These are phyloP conservation scores for Spergularia bocconei DNA, from an alignment of 148 eudicot genomes.

Conservation along the genomic window DNA sequence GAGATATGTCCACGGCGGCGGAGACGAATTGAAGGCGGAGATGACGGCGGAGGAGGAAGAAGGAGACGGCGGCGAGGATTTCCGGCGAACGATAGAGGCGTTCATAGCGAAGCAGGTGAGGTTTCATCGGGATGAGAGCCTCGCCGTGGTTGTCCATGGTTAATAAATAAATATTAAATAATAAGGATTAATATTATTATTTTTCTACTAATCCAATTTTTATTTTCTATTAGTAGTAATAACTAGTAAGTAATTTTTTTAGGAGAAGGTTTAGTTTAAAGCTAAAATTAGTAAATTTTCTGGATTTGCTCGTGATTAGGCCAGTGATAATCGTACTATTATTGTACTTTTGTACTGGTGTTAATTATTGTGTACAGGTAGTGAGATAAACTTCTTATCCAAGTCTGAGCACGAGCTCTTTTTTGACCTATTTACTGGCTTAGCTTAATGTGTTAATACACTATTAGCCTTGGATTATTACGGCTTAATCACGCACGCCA, in stretches of 20 bases:
- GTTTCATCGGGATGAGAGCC: conserved; percentile 68
- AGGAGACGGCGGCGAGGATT: conserved; percentile 66
- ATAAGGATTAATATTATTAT: neutral
- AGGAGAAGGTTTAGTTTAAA: neutral
- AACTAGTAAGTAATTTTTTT: neutral
- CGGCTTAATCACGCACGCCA: no score
- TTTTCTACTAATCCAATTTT: neutral
- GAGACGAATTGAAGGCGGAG: conserved; percentile 19
- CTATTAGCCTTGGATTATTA: no score
- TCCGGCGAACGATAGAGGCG: conserved; percentile 64
- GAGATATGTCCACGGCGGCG: conserved; percentile 31
- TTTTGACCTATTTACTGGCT: neutral
- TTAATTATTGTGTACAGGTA: conserved; percentile 17
- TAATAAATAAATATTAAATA: conserved; percentile 2
- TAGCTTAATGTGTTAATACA: no score
- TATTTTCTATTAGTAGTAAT: neutral
- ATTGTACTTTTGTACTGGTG: neutral
- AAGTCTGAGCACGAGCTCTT: conserved; percentile 18
- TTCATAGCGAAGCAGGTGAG: conserved; percentile 81
- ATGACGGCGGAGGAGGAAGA: conserved; percentile 32
- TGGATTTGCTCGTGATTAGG: conserved; percentile 21
- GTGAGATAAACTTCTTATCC: conserved; percentile 21
- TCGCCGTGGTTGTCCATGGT: conserved; percentile 54
- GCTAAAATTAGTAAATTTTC: neutral
- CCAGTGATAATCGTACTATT: conserved; percentile 6